Evolutionary conservation across 768 basidiomycete genomes (phyloP).

Genomic region (Pleurotus giganteus): DNA sequence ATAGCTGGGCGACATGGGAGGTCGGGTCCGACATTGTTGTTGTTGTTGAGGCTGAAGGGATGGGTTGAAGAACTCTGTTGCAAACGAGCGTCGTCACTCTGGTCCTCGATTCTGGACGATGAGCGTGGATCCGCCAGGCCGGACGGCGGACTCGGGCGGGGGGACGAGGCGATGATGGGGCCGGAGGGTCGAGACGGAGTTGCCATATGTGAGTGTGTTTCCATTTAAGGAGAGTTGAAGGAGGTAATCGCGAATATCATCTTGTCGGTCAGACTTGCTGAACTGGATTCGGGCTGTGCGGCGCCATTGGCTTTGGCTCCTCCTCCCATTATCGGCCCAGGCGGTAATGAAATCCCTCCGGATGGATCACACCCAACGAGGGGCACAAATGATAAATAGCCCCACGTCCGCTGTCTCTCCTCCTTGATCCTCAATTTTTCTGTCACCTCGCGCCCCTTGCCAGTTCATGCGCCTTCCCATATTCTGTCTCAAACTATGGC

Average conservation of each 20-base stretch:
- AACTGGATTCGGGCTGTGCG: conserved; percentile 7
- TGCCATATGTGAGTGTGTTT: conserved; percentile 6
- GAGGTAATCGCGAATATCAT: not conserved
- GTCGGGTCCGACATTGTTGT: conserved; percentile 2
- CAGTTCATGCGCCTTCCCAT: conserved; percentile 4
- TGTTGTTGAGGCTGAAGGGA: not conserved
- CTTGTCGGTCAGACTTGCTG: not conserved
- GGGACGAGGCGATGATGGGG: not conserved
- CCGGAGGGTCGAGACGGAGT: not conserved
- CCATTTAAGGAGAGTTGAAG: conserved; percentile 39
- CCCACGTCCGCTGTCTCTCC: conserved; percentile 2
- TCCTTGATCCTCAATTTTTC: conserved; percentile 16
- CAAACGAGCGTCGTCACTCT: conserved; percentile 2
- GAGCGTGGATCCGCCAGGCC: not conserved
- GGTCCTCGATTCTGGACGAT: not conserved
- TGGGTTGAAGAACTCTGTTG: not conserved
- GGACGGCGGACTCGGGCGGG: not conserved
- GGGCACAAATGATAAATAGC: not conserved
- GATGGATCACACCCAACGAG: conserved; percentile 34
- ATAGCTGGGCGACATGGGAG: conserved; percentile 39
- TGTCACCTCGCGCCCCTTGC: not conserved
- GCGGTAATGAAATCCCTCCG: conserved; percentile 46
- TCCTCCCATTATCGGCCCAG: not conserved
- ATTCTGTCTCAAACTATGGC: conserved; percentile 18
- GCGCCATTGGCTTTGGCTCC: conserved; percentile 5